Conservation (phyloP, 1,284 basidiomycete species). For the Trichosporon faecale region DNA sequence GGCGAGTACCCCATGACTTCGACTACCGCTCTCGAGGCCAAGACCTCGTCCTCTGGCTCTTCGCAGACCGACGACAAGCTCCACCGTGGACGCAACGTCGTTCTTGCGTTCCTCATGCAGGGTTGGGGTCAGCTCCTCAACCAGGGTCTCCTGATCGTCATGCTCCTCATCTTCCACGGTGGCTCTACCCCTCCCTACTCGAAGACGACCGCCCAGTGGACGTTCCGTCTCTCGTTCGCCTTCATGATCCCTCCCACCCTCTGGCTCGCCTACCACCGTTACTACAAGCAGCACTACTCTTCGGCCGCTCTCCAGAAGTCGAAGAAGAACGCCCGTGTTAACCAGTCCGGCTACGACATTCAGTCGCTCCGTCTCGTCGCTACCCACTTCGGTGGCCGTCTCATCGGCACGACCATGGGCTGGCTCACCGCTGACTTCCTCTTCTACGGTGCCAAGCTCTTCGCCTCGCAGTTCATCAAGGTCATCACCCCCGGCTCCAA, state of each 20-base stretch:
- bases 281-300: conserved; percentile 54
- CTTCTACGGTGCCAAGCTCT: conserved; percentile 56
- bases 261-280: conserved; percentile 58
- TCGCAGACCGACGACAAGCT: conserved; percentile 56
- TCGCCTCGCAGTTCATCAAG: conserved; percentile 53
- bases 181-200: conserved; percentile 50
- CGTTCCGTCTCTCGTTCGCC: conserved; percentile 58
- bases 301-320: conserved; percentile 50
- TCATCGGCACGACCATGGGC: conserved; percentile 55
- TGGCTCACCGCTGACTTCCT: conserved; percentile 59
- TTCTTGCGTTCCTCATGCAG: conserved; percentile 58
- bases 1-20: conserved; percentile 60
- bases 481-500: conserved; percentile 53
- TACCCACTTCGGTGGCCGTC: conserved; percentile 56
- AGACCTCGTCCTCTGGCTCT: conserved; percentile 45
- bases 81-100: conserved; percentile 58
- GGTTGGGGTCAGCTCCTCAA: conserved; percentile 59
- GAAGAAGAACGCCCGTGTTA: conserved; percentile 54
- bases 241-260: conserved; percentile 56
- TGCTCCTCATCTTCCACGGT: conserved; percentile 57
- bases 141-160: conserved; percentile 56
- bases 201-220: conserved; percentile 55
- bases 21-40: conserved; percentile 56
- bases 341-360: conserved; percentile 57
- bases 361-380: conserved; percentile 55